Evolutionary conservation across 441 rosid species (phyloP).

Genomic region (Croton setiger): DNA sequence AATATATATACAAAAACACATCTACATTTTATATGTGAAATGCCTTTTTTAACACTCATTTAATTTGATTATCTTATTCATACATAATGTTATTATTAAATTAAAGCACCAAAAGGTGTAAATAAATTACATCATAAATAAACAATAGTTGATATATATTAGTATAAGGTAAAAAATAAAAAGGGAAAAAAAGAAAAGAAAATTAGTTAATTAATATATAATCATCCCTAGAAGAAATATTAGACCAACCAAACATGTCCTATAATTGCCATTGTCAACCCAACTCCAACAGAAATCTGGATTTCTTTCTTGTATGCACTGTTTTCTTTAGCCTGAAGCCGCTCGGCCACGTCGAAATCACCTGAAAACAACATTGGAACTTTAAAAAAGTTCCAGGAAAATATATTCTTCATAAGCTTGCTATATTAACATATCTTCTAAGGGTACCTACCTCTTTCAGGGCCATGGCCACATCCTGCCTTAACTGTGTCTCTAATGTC

Average conservation of each 20-base stretch:
- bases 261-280: conserved; percentile 35
- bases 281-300: conserved; percentile 30
- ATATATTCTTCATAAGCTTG: background rate
- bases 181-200: too few species aligned
- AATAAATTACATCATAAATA: too few species aligned
- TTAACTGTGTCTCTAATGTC: conserved; percentile 58
- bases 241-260: conserved; percentile 29
- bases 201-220: background rate
- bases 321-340: conserved; percentile 44
- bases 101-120: too few species aligned
- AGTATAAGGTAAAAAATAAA: too few species aligned
- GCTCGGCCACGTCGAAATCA: conserved; percentile 58
- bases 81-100: too few species aligned
- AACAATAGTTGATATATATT: too few species aligned
- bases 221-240: background rate
- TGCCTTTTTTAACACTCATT: too few species aligned
- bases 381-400: background rate
- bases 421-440: background rate
- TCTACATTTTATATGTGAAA: too few species aligned
- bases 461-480: conserved; percentile 70
- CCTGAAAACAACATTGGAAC: conserved; percentile 32
- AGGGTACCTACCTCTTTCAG: conserved; percentile 59
- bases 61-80: too few species aligned
- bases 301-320: conserved; percentile 27
- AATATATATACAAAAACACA: too few species aligned